A percentile compares a stretch with the other conserved stretches of the same genome.
Evolutionary conservation across 2,329 filamentous ascomycete species (phyloP).

Genomic region (Talaromyces sp.): DNA sequence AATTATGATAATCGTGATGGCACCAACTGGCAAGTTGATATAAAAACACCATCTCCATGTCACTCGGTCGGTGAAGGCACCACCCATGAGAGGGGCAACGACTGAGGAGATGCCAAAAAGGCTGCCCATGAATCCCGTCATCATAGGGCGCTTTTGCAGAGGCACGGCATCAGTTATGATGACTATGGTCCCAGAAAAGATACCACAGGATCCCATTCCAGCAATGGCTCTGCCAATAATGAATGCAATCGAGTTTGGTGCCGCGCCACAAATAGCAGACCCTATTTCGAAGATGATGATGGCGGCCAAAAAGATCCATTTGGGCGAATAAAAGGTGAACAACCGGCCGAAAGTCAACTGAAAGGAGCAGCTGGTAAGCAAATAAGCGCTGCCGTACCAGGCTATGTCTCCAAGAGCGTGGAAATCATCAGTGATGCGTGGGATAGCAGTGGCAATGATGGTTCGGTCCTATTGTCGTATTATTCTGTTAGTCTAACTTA

Average conservation of each 20-base stretch:
- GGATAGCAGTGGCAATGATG: conserved; percentile 20
- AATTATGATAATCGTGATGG: conserved; percentile 26
- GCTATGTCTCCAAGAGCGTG: conserved; percentile 31
- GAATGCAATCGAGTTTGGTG: conserved; percentile 23
- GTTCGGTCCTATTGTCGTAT: conserved; percentile 7
- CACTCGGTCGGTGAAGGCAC: conserved; percentile 21
- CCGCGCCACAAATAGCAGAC: conserved; percentile 37
- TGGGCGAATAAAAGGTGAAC: conserved; percentile 42
- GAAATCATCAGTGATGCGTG: conserved; percentile 27
- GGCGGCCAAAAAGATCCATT: conserved; percentile 37
- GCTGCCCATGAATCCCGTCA: conserved; percentile 21
- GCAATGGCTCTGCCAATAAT: conserved; percentile 30
- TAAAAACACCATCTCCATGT: conserved; percentile 43
- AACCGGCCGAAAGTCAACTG: conserved; percentile 36
- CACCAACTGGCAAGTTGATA: conserved; percentile 35
- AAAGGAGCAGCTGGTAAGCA: conserved; percentile 33
- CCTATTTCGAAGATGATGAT: conserved; percentile 42
- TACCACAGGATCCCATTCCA: conserved; percentile 23
- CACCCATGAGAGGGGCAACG: conserved; percentile 13
- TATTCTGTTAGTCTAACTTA: neutral
- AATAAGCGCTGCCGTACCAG: conserved; percentile 36
- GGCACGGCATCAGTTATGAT: conserved; percentile 21
- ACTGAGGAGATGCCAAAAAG: conserved; percentile 16
- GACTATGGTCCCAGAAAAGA: conserved; percentile 18
- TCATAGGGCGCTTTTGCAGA: conserved; percentile 19